Conservation (phyloP, 495 filamentous ascomycete species). For the Tuber borchii region DNA sequence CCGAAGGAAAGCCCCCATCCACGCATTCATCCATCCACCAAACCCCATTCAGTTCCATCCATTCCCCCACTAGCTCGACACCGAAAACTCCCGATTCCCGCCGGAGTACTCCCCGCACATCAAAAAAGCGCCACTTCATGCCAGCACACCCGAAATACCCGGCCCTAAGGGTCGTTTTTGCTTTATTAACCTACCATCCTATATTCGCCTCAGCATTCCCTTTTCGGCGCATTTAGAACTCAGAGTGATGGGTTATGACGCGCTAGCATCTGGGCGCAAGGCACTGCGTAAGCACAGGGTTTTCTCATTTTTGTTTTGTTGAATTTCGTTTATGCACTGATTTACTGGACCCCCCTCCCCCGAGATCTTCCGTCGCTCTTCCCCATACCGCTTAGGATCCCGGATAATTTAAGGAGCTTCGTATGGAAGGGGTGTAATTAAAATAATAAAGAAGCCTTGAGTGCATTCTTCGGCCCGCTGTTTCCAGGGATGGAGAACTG, state of each 20-base stretch:
- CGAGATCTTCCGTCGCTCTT: background rate
- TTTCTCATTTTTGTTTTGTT: background rate
- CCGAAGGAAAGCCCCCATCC: background rate
- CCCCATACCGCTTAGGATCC: background rate
- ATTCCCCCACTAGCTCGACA: background rate
- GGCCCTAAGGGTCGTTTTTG: background rate
- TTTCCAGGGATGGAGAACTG: background rate
- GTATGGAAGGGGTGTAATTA: background rate
- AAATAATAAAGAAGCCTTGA: background rate
- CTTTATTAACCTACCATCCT: background rate
- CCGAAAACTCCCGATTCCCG: conserved; percentile 3
- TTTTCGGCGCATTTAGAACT: background rate
- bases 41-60: background rate
- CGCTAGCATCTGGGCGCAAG: background rate
- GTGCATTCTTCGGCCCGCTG: background rate
- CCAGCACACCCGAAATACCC: background rate
- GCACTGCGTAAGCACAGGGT: background rate
- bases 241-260: background rate
- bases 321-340: background rate
- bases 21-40: background rate
- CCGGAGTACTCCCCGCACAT: background rate
- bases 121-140: background rate
- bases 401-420: background rate
- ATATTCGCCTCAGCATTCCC: background rate
- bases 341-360: background rate